These are phyloP conservation scores for Beauveria bassiana DNA, from an alignment of 2,329 filamentous ascomycete species.

Conservation along the genomic window DNA sequence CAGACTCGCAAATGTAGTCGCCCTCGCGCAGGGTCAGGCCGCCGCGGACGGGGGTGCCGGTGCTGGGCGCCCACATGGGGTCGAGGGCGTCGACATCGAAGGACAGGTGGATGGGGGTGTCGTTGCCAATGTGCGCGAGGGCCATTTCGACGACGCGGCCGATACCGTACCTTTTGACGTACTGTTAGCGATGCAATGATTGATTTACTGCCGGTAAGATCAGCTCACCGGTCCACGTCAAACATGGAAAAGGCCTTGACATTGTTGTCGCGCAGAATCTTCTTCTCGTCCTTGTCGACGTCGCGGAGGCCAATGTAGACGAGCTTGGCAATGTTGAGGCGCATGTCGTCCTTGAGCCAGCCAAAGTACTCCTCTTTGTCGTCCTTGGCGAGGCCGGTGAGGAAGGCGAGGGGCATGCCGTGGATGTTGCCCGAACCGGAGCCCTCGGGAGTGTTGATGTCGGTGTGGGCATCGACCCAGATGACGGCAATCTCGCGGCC, in stretches of 20 bases:
- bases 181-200: constrained; percentile 9
- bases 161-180: constrained; percentile 67
- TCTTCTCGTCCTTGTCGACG: constrained; percentile 90
- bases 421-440: constrained; percentile 90
- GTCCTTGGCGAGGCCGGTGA: constrained; percentile 76
- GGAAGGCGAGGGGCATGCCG: constrained; percentile 92
- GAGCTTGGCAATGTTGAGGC: constrained; percentile 68
- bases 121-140: constrained; percentile 86
- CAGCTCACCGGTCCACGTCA: constrained; percentile 75
- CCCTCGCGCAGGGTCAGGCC: constrained; percentile 91
- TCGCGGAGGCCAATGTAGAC: constrained; percentile 96
- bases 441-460: constrained; percentile 94
- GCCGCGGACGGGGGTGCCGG: constrained; percentile 87
- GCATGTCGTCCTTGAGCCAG: constrained; percentile 72
- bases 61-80: constrained; percentile 92
- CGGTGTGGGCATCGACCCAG: constrained; percentile 97
- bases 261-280: constrained; percentile 75
- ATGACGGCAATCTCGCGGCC: constrained; percentile 84
- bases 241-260: constrained; percentile 99
- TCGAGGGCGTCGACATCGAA: constrained; percentile 97
- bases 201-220: too few relatives aligned
- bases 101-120: constrained; percentile 93
- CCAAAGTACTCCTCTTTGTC: constrained; percentile 75
- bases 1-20: constrained; percentile 89
- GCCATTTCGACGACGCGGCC: constrained; percentile 97